Percentiles rank a stretch among this genome's conserved stretches.
phyloP scores from a whole-genome alignment of 192 early-diverging fungal species.

The Obelidium mucronatum region DNA sequence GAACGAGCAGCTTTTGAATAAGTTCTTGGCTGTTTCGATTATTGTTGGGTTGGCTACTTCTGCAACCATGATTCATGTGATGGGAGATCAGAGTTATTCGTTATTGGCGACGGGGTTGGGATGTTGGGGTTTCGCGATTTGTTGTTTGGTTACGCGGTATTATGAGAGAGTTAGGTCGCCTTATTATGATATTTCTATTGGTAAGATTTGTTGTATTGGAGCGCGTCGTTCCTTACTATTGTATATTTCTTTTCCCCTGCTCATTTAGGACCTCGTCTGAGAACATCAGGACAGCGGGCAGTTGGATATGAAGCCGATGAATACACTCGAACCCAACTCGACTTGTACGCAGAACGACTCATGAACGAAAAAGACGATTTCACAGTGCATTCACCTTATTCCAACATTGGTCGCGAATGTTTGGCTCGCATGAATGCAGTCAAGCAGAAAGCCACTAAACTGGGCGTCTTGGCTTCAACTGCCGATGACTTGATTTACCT shows the following conservation, averaged over 20 bases:
- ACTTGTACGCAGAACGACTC: background rate
- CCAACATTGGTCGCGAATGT: slow-evolving; percentile 21
- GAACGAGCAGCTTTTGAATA: slow-evolving; percentile 37
- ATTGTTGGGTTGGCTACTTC: slow-evolving; percentile 24
- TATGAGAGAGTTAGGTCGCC: no score
- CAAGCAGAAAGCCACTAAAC: background rate
- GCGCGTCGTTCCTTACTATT: background rate
- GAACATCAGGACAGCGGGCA: slow-evolving; percentile 44
- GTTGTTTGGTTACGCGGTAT: no score
- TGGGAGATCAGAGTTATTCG: slow-evolving; percentile 21
- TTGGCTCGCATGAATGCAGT: background rate
- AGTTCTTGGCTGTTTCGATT: slow-evolving; percentile 29
- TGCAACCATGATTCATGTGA: slow-evolving; percentile 28
- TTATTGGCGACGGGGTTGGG: slow-evolving; percentile 30
- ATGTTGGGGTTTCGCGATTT: no score
- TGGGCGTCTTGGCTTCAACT: background rate
- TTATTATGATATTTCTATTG: slow-evolving; percentile 41
- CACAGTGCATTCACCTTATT: background rate
- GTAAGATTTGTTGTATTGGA: slow-evolving; percentile 36
- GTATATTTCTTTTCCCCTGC: slow-evolving; percentile 33
- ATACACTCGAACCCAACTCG: background rate
- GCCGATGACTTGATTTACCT: background rate
- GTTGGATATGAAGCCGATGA: slow-evolving; percentile 31
- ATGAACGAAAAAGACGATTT: background rate
- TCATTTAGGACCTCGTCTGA: slow-evolving; percentile 40